Conservation (phyloP, 768 basidiomycete genomes). For the Dacryopinax spathularia region DNA sequence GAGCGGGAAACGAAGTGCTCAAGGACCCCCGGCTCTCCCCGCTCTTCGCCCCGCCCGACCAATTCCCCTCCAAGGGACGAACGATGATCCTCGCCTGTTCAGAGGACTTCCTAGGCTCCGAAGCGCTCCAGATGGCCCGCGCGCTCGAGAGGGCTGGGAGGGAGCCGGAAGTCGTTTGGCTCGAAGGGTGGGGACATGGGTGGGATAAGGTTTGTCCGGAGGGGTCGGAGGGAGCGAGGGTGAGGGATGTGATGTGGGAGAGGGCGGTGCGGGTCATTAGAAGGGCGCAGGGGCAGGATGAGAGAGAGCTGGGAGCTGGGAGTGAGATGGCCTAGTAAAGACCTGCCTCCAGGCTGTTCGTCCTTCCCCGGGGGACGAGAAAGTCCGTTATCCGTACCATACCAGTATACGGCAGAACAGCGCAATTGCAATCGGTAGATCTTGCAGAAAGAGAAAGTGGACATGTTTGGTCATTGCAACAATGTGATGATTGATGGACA, state of each 20-base stretch:
- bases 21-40: background rate
- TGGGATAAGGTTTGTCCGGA: conserved; percentile 10
- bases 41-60: background rate
- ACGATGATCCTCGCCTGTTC: conserved; percentile 11
- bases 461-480: no score
- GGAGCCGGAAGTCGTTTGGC: conserved; percentile 8
- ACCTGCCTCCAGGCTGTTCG: no score
- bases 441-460: no score
- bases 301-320: background rate
- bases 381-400: no score
- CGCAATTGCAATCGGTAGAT: no score
- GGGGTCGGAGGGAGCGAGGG: conserved; percentile 3
- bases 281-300: background rate
- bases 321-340: no score
- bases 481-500: no score
- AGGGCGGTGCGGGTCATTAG: conserved; percentile 9
- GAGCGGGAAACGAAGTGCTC: background rate
- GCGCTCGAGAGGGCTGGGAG: background rate
- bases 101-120: conserved; percentile 11
- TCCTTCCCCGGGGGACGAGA: no score
- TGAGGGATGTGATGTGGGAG: conserved; percentile 12
- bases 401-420: no score
- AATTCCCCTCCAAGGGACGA: background rate
- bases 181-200: conserved; percentile 13
- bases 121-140: background rate